These are phyloP conservation scores for Myochromella boudieri DNA, from an alignment of 768 basidiomycete species.

Conservation along the genomic window DNA sequence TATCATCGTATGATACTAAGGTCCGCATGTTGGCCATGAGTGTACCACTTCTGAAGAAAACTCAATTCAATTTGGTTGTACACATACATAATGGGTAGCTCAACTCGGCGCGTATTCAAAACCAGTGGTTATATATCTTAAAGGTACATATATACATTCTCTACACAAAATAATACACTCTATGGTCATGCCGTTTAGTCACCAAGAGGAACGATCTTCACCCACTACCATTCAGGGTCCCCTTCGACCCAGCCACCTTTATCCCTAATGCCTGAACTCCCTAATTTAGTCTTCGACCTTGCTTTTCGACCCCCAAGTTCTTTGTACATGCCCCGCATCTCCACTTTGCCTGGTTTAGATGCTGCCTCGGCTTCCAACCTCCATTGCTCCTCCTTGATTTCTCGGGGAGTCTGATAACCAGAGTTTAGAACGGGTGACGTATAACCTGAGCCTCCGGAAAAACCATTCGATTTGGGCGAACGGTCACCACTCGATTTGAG, in stretches of 20 bases:
- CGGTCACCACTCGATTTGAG: slow-evolving; percentile 41
- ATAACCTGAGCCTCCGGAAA: slow-evolving; percentile 45
- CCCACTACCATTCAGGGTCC: slow-evolving; percentile 22
- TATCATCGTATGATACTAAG: slow-evolving; percentile 65
- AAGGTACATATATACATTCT: no score
- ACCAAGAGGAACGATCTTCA: no score
- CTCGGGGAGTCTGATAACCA: slow-evolving; percentile 78
- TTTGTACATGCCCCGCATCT: slow-evolving; percentile 93
- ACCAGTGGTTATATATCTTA: no score
- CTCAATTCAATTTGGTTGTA: no score
- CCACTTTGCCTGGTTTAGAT: slow-evolving; percentile 67
- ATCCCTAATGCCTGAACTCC: slow-evolving; percentile 63
- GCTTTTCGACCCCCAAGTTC: slow-evolving; percentile 85
- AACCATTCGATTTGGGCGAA: slow-evolving; percentile 33
- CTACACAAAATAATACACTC: no score
- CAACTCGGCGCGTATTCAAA: no score
- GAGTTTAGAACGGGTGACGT: slow-evolving; percentile 46
- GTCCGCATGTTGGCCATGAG: no score
- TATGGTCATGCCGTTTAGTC: no score
- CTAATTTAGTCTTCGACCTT: slow-evolving; percentile 71
- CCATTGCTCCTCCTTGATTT: slow-evolving; percentile 80
- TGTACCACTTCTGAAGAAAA: no score
- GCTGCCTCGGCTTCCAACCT: slow-evolving; percentile 48
- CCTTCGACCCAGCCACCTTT: slow-evolving; percentile 72
- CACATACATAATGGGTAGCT: no score